Base-by-base conservation (phyloP, 306 rosid species). In the Myrica gale region DNA sequence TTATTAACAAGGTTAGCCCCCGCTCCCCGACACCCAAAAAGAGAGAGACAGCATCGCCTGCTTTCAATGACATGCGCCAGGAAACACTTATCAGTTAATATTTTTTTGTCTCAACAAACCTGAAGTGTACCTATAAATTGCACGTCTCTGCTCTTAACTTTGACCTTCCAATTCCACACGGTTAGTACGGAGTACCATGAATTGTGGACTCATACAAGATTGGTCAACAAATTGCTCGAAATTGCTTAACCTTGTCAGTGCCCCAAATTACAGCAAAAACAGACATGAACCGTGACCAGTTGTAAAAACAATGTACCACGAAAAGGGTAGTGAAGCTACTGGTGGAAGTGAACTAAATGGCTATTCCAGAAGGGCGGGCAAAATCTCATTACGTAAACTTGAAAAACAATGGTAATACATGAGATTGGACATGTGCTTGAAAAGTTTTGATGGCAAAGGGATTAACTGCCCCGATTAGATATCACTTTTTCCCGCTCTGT, bases 371-470 rank as follows among this genome's bases (percentile, higher is more conserved):
- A n/a, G n/a, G n/a, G 7, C 41, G 70, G 47, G 46, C 70, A 66
- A 66, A 66, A 66, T 66, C 70, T 66, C 70, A 41, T 66, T 66
- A 17, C 21, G 50, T 42, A 63, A 42, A 66, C 4, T 66, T 42
- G 12, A n/a, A 42, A 58, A 58, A 66, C 6, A 65, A 16, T 41
- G 39, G 17, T 66, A 42, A 42, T 66, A 66, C 70, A 66, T n/a
- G 44, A 63, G 47, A 63, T 81, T 71, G 47, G 68, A 45, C 41
- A 72, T 48, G 74, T 58, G 76, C 79, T 67, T 56, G 10, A 63
- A 39, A 63, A 74, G 84, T 83, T 78, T 72, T 62, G 68, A 77
- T 51, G 76, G 79, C 72, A 80, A 46, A 44, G 56, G 32, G 78
- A 80, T 39, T 57, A 57, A 70, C 43, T 39, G 78, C 72, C 71